Conservation (phyloP, 169 alveolate genomes). For the Plasmodium reichenowi region DNA sequence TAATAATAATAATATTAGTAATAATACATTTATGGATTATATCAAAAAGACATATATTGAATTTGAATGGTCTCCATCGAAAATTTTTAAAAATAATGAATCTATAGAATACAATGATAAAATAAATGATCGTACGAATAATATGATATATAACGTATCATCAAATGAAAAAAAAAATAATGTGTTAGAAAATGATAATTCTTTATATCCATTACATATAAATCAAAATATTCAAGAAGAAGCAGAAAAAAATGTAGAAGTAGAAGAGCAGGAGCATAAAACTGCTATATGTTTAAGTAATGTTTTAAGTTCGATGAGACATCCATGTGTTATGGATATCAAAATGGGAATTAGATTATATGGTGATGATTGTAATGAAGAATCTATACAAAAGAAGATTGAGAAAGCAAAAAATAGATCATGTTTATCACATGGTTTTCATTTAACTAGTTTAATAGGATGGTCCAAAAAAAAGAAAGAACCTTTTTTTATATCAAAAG, state of each 20-base stretch:
- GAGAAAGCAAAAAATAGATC: constrained; percentile 78
- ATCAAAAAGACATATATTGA: too few species aligned
- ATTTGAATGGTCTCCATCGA: too few species aligned
- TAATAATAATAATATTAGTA: neutral
- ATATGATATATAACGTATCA: too few species aligned
- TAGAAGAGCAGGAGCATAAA: constrained; percentile 7
- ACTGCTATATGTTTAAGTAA: constrained; percentile 79
- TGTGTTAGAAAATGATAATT: too few species aligned
- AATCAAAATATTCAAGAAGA: neutral
- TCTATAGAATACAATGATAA: too few species aligned
- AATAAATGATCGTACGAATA: too few species aligned
- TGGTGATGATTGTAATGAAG: constrained; percentile 81
- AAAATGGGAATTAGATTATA: constrained; percentile 83
- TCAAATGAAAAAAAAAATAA: neutral
- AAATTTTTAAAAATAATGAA: too few species aligned
- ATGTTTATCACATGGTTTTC: constrained; percentile 82
- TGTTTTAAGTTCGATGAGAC: constrained; percentile 79
- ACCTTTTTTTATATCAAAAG: constrained; percentile 77
- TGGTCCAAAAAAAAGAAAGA: constrained; percentile 74
- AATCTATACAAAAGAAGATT: constrained; percentile 76
- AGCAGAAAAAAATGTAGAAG: neutral
- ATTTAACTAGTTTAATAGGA: constrained; percentile 80
- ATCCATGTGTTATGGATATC: constrained; percentile 85
- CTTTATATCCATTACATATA: too few species aligned
- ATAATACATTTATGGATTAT: too few species aligned